phyloP scores from a whole-genome alignment of 169 alveolate species.

The Plasmodium knowlesi region DNA sequence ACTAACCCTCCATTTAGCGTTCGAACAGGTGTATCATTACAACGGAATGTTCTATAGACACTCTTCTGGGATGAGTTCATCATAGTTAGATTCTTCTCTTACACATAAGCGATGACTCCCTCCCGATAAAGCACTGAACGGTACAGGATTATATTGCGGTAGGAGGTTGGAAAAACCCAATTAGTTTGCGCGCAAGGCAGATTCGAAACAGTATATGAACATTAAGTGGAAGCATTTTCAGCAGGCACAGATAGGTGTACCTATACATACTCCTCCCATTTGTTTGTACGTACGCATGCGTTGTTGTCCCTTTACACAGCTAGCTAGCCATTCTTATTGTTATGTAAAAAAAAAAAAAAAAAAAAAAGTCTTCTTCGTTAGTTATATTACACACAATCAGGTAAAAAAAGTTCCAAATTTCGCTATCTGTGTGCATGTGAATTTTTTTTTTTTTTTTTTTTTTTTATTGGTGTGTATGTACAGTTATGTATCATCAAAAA shows the following conservation, averaged over 20 bases:
- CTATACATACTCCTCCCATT: background rate
- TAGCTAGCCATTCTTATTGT: background rate
- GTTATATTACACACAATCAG: background rate
- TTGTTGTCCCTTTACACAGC: background rate
- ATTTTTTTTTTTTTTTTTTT: no score
- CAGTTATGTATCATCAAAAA: background rate
- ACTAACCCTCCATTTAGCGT: background rate
- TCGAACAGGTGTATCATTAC: background rate
- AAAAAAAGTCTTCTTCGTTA: background rate
- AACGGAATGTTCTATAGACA: background rate
- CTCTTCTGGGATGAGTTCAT: background rate
- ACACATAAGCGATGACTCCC: background rate
- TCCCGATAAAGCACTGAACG: background rate
- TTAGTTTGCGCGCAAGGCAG: background rate
- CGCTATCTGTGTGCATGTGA: background rate
- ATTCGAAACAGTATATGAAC: background rate
- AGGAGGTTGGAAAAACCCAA: background rate
- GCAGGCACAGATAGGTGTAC: background rate
- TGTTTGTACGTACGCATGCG: background rate
- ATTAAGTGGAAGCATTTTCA: background rate
- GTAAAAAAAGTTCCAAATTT: background rate
- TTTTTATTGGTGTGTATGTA: background rate
- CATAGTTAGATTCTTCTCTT: background rate
- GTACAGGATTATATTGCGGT: background rate
- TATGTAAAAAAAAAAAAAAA: background rate